Base-by-base conservation (phyloP, 2,329 filamentous ascomycete genomes). In the Fusarium sp. region DNA sequence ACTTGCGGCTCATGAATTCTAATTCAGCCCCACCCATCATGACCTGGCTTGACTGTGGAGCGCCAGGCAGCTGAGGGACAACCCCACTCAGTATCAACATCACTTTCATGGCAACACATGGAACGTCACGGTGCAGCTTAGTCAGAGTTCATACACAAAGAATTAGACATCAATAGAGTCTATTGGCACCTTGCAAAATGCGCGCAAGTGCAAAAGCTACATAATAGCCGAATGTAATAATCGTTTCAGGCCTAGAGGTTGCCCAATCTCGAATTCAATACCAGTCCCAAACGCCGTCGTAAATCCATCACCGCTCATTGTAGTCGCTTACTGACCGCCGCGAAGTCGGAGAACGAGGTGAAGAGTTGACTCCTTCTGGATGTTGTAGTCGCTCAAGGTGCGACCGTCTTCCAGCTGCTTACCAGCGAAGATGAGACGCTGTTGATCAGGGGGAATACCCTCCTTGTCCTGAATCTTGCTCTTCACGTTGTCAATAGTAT, bases 391-490 rank as follows among this genome's bases (percentile, higher is more conserved):
- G 67, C 89, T 91, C 1, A 97, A 85, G 35, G 94, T 97, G 63
- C 95, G 93, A 72, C 95, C 95, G 76, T 98, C 95, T 82, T 98
- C 95, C 18, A 98, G 89, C 82, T 98, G 95, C 89, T 98, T 98
- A 71, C 95, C 95, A 66, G 95, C 95, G 77, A 98, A 98, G 82
- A 98, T 98, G 71, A 98, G 84, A 78, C 95, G 95, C 86, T 98
- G 95, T 83, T 98, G 95, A 81, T 98, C 95, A 20, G 95, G 95
- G 50, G 95, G 95, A 63, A 98, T 98, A 48, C 95, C 95, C 84
- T 98, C 95, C 90, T 98, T 98, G 80, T 98, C 95, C 83, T 98
- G 95, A 60, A 98, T 98, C 90, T 98, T 98, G 59, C 88, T 90
- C 90, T 98, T 98, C 50, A 98, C 95, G 71, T 98, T 97, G 86